Evolutionary conservation across 257 asterid species (phyloP).

Genomic region (Salvia miltiorrhiza): DNA sequence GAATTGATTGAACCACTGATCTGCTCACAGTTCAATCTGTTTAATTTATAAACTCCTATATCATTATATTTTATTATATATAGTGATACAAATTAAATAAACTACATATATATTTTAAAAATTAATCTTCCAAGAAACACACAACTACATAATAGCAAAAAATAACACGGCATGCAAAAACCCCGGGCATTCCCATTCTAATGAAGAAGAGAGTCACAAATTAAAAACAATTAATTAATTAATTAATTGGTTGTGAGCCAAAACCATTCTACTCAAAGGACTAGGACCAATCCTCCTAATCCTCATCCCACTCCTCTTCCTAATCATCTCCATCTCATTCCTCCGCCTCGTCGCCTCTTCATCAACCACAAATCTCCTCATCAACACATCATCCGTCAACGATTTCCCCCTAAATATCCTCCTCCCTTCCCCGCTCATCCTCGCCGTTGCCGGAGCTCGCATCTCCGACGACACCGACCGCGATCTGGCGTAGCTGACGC

Average conservation of each 20-base stretch:
- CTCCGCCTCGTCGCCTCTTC: conserved; percentile 79
- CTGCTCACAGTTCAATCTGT: neutral
- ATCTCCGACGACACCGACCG: conserved; percentile 20
- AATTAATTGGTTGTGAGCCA: conserved; percentile 22
- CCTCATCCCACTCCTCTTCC: conserved; percentile 50
- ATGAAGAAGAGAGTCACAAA: neutral
- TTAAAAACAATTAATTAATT: neutral
- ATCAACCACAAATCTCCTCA: conserved; percentile 81
- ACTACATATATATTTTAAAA: no score
- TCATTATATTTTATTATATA: no score
- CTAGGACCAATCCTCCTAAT: conserved; percentile 72
- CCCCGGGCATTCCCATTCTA: no score
- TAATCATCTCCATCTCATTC: conserved; percentile 75
- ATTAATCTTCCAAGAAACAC: neutral
- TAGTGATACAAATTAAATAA: no score
- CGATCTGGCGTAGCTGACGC: conserved; percentile 58
- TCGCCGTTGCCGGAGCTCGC: conserved; percentile 33
- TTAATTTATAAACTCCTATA: neutral
- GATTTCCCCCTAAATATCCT: conserved; percentile 73
- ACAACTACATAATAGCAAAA: neutral
- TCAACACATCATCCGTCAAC: conserved; percentile 67
- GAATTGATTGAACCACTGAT: neutral
- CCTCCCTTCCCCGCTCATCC: conserved; percentile 59
- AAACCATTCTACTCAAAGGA: conserved; percentile 75
- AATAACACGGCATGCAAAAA: neutral